These are phyloP conservation scores for Scedosporium minutisporum DNA, from an alignment of 2,329 filamentous ascomycete species.

Conservation along the genomic window DNA sequence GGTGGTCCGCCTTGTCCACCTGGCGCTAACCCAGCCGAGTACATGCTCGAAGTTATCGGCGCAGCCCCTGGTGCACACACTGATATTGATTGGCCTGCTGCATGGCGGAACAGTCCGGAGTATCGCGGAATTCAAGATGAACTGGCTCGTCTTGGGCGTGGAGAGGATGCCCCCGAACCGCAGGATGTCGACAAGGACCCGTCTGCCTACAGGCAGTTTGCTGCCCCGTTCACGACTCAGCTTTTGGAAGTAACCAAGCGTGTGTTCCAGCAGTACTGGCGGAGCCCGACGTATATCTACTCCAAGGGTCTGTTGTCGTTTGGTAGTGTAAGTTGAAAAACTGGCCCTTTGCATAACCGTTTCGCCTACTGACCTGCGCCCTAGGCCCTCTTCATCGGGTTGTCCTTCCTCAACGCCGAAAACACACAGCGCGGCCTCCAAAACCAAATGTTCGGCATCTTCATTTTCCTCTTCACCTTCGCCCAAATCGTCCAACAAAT, in stretches of 20 bases:
- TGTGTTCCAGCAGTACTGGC: conserved; percentile 24
- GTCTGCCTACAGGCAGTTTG: conserved; percentile 22
- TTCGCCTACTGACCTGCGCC: neutral
- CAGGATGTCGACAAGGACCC: neutral
- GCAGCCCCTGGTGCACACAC: conserved; percentile 33
- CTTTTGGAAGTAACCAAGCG: conserved; percentile 25
- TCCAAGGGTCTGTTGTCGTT: conserved; percentile 32
- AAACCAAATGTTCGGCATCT: conserved; percentile 62
- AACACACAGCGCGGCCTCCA: conserved; percentile 56
- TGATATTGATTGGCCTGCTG: conserved; percentile 36
- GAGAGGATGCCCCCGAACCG: neutral
- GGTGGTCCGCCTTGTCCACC: conserved; percentile 43
- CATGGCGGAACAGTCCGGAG: conserved; percentile 35
- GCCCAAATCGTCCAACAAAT: conserved; percentile 55
- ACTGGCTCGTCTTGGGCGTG: conserved; percentile 16
- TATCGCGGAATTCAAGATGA: conserved; percentile 17
- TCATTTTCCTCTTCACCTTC: conserved; percentile 64
- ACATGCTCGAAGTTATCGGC: conserved; percentile 44
- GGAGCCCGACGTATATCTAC: conserved; percentile 51
- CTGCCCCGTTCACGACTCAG: conserved; percentile 20
- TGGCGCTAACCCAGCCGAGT: conserved; percentile 57
- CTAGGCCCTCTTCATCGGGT: conserved; percentile 53
- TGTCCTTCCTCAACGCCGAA: conserved; percentile 54
- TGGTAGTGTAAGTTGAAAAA: neutral
- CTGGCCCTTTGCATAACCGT: neutral